Evolutionary conservation across 164 flowering plant species (phyloP), one percentile per base, ranked within the genome.

Genomic region (Vitis rupestris): DNA sequence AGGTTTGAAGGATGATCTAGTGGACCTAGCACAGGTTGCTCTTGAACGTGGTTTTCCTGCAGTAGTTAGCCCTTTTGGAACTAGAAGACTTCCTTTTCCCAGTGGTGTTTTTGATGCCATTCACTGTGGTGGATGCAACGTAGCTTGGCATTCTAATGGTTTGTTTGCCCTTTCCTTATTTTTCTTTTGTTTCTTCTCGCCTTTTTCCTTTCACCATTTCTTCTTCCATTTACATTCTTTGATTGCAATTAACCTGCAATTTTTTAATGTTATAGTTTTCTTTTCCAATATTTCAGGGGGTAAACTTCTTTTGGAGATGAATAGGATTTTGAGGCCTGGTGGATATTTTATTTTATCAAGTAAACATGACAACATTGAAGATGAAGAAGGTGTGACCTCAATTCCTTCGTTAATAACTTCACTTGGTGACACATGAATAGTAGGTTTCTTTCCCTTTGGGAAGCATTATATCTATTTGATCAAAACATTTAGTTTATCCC

Each of bases 11-110:
- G 92, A 91, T 75, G 99, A 92, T 74, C 80, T 87, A 47, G 88
- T 82, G 23, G 98, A 95, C 75, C 82, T 92, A 66, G 89, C 94
- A 59, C 98, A 95, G 73, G 85, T 95, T 78, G 86, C 87, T 23
- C 90, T 95, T 72, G 99, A 95, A 75, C 94, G 99, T 69, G 98
- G 99, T 57, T 86, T 93, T 70, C 94, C 96, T 56, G 82, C 96
- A 10, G 59, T 95, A 3, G 88, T 93, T 68, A 87, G 89, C 78
- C 88, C 88, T 68, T 82, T 95, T 55, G 85, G 75, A 63, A 74
- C 76, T 29, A 82, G 90, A 69, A 86, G 96, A 82, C 93, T 95
- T 74, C 94, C 98, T 57, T 95, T 95, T 72, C 94, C 99, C 19
- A 88, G 97, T 82, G 89, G 83, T 67, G 91, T 85, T 72, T 93